These are phyloP conservation scores for Thermochaetoides dissita DNA, from an alignment of 2,329 filamentous ascomycete species.

Conservation along the genomic window DNA sequence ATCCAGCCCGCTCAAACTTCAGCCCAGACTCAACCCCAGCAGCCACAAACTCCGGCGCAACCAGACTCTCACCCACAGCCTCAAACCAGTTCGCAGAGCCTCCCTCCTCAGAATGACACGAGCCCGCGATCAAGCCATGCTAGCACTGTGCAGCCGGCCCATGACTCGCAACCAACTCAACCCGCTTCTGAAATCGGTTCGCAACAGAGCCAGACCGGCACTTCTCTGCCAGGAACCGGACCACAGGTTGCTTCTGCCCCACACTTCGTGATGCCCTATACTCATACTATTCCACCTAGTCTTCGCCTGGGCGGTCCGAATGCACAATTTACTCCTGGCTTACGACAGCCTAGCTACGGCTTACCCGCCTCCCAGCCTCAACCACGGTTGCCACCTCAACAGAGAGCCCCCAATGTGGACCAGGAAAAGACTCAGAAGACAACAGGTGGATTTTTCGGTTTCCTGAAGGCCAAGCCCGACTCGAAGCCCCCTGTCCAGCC, in stretches of 20 bases:
- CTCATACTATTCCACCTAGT: too few species aligned
- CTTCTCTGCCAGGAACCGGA: too few species aligned
- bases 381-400: conserved; percentile 1
- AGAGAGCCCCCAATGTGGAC: not conserved
- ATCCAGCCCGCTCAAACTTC: not conserved
- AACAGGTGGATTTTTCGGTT: conserved; percentile 12
- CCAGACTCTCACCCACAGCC: not conserved
- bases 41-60: not conserved
- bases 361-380: not conserved
- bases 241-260: too few species aligned
- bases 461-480: conserved; percentile 10
- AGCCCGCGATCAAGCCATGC: too few species aligned
- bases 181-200: too few species aligned
- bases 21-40: too few species aligned
- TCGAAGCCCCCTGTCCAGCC: conserved; percentile 4
- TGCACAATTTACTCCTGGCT: not conserved
- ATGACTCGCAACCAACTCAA: too few species aligned
- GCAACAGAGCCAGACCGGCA: too few species aligned
- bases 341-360: conserved; percentile 7
- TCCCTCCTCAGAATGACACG: too few species aligned
- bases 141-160: too few species aligned
- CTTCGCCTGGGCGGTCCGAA: too few species aligned
- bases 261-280: too few species aligned
- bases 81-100: not conserved
- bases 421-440: conserved; percentile 8